Conservation (phyloP, 2,329 filamentous ascomycete species). For the Stagonosporopsis rhizophila region DNA sequence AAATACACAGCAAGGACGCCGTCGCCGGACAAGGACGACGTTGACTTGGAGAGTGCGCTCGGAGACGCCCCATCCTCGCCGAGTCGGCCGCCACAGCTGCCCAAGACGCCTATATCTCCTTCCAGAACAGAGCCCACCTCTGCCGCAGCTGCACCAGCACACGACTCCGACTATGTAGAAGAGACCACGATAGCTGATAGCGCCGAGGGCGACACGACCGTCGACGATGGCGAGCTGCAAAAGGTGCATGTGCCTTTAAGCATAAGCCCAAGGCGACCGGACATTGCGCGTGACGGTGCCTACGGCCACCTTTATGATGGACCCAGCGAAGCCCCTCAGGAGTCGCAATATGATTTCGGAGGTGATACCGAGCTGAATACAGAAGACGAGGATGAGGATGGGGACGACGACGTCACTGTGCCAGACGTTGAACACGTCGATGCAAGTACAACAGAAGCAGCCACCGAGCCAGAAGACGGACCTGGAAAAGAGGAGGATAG, state of each 20-base stretch:
- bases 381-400: conserved; percentile 19
- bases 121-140: conserved; percentile 8
- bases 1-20: conserved; percentile 74
- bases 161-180: conserved; percentile 2
- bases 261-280: not conserved
- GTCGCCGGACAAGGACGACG: conserved; percentile 66
- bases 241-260: not conserved
- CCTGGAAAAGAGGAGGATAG: conserved; percentile 14
- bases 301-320: conserved; percentile 37
- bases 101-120: conserved; percentile 38
- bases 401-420: conserved; percentile 6
- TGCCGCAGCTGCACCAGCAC: conserved; percentile 1
- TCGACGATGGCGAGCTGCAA: conserved; percentile 11
- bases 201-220: conserved; percentile 11
- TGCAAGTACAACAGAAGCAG: conserved; percentile 4
- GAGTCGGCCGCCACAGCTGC: conserved; percentile 31
- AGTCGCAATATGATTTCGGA: conserved; percentile 57
- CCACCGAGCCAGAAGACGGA: conserved; percentile 7
- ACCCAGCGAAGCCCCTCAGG: conserved; percentile 61
- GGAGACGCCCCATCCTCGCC: conserved; percentile 31
- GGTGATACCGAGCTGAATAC: conserved; percentile 43
- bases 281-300: conserved; percentile 22
- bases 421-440: not conserved
- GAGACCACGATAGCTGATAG: conserved; percentile 13
- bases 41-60: conserved; percentile 20